phyloP scores from a whole-genome alignment of 2,329 filamentous ascomycete species.

The Trichophaea hybrida region DNA sequence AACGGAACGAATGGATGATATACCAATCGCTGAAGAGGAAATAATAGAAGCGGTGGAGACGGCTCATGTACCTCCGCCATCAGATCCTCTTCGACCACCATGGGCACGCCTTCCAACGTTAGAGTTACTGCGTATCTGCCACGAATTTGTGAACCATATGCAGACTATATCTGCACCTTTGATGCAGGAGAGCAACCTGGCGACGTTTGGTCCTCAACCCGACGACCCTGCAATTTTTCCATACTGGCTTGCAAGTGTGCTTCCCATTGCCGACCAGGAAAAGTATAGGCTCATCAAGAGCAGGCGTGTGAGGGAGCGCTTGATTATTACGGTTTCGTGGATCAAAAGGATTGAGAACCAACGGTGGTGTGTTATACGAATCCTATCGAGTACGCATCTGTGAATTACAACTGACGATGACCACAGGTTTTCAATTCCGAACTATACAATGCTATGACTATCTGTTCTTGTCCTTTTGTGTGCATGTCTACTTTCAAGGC shows the following conservation, averaged over 20 bases:
- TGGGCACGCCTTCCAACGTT: conserved; percentile 47
- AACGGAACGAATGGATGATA: conserved; percentile 63
- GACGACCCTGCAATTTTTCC: conserved; percentile 63
- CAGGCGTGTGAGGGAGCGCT: conserved; percentile 59
- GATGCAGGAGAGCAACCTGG: conserved; percentile 57
- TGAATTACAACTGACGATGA: background rate
- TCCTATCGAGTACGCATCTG: background rate
- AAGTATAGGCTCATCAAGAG: conserved; percentile 64
- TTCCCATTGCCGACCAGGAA: conserved; percentile 62
- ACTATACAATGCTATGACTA: background rate
- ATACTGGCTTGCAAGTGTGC: conserved; percentile 77
- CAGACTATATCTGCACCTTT: conserved; percentile 54
- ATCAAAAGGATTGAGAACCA: conserved; percentile 36
- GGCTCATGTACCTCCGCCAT: conserved; percentile 21
- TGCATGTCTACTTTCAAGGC: background rate
- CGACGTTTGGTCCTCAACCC: conserved; percentile 64
- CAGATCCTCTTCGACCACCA: conserved; percentile 8
- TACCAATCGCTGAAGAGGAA: conserved; percentile 70
- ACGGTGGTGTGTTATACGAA: conserved; percentile 12
- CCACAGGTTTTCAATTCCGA: background rate
- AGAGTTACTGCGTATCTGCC: conserved; percentile 50
- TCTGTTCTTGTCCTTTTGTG: background rate
- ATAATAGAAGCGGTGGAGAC: conserved; percentile 46
- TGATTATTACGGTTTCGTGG: conserved; percentile 75
- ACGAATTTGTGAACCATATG: conserved; percentile 56